Percentiles rank a stretch among this genome's conserved stretches.
phyloP scores from a whole-genome alignment of 108 stramenopile species.

The Cylindrotheca closterium region DNA sequence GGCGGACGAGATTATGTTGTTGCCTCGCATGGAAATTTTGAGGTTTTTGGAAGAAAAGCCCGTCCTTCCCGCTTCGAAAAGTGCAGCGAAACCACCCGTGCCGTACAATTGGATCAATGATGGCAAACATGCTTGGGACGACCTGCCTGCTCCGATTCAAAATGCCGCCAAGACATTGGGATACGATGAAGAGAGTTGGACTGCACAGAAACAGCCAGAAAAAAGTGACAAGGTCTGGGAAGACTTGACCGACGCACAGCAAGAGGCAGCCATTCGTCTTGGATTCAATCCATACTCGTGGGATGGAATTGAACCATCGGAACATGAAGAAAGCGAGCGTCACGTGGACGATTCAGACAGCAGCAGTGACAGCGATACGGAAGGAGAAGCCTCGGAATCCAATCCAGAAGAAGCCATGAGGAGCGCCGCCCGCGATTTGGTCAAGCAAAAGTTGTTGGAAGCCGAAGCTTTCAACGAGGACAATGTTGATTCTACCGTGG shows the following conservation, averaged over 20 bases:
- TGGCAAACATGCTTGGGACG: conserved; percentile 25
- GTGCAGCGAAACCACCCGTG: background rate
- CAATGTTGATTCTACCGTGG: no score
- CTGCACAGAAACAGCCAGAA: conserved; percentile 9
- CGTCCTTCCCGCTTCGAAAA: background rate
- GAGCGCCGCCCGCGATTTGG: no score
- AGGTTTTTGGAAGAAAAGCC: background rate
- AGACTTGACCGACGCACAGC: conserved; percentile 30
- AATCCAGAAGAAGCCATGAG: no score
- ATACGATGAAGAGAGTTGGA: conserved; percentile 27
- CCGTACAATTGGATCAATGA: conserved; percentile 19
- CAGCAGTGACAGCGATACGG: no score
- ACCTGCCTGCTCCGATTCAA: conserved; percentile 23
- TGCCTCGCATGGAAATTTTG: conserved; percentile 1
- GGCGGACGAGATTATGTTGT: conserved; percentile 13
- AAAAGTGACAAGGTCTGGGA: conserved; percentile 23
- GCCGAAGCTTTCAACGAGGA: no score
- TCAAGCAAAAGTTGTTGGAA: no score
- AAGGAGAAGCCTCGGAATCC: no score
- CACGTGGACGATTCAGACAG: no score
- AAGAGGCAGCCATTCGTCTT: conserved; percentile 4
- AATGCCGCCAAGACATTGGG: conserved; percentile 30
- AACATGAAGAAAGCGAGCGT: background rate
- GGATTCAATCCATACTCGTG: conserved; percentile 16
- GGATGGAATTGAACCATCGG: background rate